A percentile compares a stretch with the other conserved stretches of the same genome.
Conservation (phyloP, 2,329 filamentous ascomycete genomes). For the Diatrype stigma region DNA sequence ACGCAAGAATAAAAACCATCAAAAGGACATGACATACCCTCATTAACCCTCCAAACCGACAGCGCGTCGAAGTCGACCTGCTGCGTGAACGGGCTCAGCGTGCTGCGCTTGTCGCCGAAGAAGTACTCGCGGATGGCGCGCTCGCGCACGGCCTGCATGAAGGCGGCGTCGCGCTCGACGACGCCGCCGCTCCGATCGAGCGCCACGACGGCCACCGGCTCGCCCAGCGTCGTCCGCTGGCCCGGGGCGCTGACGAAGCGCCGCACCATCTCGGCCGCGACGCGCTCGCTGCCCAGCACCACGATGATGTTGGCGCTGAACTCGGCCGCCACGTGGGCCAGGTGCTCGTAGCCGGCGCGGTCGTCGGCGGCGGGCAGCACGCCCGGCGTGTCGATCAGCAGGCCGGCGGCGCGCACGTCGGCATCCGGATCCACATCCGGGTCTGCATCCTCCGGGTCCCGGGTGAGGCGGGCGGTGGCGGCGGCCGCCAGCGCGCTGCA, state of each 20-base stretch:
- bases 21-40: slow-evolving; percentile 55
- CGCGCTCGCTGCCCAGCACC: slow-evolving; percentile 72
- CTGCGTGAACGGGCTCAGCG: slow-evolving; percentile 83
- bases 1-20: no score
- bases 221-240: slow-evolving; percentile 53
- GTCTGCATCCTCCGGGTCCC: slow-evolving; percentile 72
- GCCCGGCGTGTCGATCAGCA: slow-evolving; percentile 82
- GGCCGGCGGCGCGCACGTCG: slow-evolving; percentile 66
- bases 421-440: slow-evolving; percentile 56
- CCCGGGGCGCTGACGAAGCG: slow-evolving; percentile 49
- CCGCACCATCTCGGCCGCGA: slow-evolving; percentile 70
- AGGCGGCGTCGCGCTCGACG: slow-evolving; percentile 68
- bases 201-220: slow-evolving; percentile 69
- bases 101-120: slow-evolving; percentile 74
- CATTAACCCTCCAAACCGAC: slow-evolving; percentile 65
- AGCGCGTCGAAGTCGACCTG: slow-evolving; percentile 74
- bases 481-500: slow-evolving; percentile 74
- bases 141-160: slow-evolving; percentile 70
- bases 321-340: slow-evolving; percentile 68
- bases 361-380: slow-evolving; percentile 55
- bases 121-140: slow-evolving; percentile 87
- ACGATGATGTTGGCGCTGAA: slow-evolving; percentile 72
- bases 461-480: slow-evolving; percentile 70
- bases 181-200: slow-evolving; percentile 84
- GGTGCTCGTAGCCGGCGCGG: slow-evolving; percentile 61